Evolutionary conservation across 2,329 filamentous ascomycete species (phyloP), one percentile per base, ranked within the genome.

Genomic region (Lasiodiplodia sp.): DNA sequence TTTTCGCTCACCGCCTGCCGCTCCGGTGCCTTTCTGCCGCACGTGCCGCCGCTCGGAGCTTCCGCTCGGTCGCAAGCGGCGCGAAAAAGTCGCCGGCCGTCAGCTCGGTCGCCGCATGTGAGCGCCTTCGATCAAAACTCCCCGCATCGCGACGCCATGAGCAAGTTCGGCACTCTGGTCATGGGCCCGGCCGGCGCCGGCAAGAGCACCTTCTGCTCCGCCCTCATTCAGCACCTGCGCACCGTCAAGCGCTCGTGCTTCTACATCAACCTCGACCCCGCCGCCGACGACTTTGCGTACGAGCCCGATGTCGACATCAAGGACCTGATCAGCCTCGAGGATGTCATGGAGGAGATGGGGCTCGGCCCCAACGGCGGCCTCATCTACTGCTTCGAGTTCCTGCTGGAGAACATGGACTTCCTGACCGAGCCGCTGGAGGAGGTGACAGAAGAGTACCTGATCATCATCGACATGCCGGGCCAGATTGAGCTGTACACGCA

Each of bases 401-500:
- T 97, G 56, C 90, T 97, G 78, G 92, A 97, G 79, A 97, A 97
- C 78, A 89, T 97, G 71, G 94, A 97, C 82, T 97, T 96, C 81
- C 84, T 97, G 62, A 92, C 92, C 57, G 92, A 96, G 71, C 90
- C 92, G 21, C 88, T 97, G 68, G 93, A 97, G 74, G 87, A 90
- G 52, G 85, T 97, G 68, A 95, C 93, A 11, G 96, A 99, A 75
- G 96, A 98, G 75, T 97, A 97, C 80, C 87, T 99, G 71, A 97
- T 98, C 80, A 92, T 99, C 71, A 94, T 99, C 82, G 96, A 99
- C 82, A 97, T 98, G 92, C 96, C 96, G 0, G 96, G 96, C 68
- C 96, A 99, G 83, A 98, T 99, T 80, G 96, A 99, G 83, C 88
- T 99, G 16, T 99, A 98, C 83, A 98, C 95, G 2, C 96, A 99